Conservation (phyloP, 2,329 filamentous ascomycete species). For the Hymenoscyphus salicellus region DNA sequence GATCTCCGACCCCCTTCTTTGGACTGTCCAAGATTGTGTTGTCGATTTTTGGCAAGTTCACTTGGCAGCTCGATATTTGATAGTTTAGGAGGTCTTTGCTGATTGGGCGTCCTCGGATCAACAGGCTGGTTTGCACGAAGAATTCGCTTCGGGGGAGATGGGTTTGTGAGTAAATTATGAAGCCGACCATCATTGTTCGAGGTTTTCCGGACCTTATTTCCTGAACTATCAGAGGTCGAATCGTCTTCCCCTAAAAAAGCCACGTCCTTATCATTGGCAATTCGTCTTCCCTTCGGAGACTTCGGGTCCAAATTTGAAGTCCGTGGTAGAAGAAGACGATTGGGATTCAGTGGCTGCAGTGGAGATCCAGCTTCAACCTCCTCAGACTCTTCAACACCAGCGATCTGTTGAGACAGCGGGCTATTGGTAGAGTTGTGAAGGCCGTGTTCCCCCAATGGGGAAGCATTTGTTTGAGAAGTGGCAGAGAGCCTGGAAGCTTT, state of each 20-base stretch:
- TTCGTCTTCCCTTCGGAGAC: constrained; percentile 20
- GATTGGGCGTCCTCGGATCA: background rate
- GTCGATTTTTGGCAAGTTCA: background rate
- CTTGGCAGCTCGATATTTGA: background rate
- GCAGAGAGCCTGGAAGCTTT: constrained; percentile 12
- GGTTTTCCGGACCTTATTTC: background rate
- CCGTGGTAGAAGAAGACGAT: constrained; percentile 28
- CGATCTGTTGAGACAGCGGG: background rate
- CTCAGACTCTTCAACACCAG: background rate
- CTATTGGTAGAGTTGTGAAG: background rate
- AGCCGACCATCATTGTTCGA: constrained; percentile 13
- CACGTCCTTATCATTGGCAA: constrained; percentile 20
- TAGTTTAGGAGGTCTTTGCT: background rate
- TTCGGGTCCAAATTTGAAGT: constrained; percentile 19
- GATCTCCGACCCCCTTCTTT: background rate
- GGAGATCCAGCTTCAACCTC: constrained; percentile 17
- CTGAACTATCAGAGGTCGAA: background rate
- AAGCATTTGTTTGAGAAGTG: constrained; percentile 9
- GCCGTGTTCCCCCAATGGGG: background rate
- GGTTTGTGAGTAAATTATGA: constrained; percentile 22
- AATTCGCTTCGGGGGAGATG: constrained; percentile 25
- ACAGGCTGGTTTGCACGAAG: constrained; percentile 8
- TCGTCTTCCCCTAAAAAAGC: constrained; percentile 30
- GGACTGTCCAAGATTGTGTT: background rate
- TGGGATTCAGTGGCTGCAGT: constrained; percentile 30